Base-by-base conservation (phyloP, 192 early-diverging fungal species). In the Mortierella antarctica region DNA sequence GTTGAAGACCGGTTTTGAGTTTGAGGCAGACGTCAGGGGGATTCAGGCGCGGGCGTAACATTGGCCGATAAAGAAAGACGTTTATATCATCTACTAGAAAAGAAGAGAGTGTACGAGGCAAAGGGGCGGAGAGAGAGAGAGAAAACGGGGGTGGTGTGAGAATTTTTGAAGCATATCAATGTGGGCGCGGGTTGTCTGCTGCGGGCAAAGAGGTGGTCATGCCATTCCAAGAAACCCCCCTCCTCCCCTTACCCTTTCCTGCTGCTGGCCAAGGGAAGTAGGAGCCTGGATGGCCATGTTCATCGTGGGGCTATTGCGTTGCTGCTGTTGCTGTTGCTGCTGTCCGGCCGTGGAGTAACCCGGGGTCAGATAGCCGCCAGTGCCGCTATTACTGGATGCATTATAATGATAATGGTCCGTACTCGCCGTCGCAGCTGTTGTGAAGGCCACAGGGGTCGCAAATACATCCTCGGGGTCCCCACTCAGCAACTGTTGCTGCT, bases 401-500 rank as follows among this genome's bases (percentile, higher is more conserved):
- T 39, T 54, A 44, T 66, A 67, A 50, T 74, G 64, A 56, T 74
- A 67, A 15, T 58, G 57, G 17, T 48, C 42, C 15, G 20, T 14
- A 20, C 47, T 39, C 31, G 53, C 48, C 14, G 61, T 40, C 2
- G 56, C 50, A 17, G 50, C 39, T 44, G 48, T 8, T 5, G 54
- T 47, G 23, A 74, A 74, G 12, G 57, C 18, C 5, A 74, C 72
- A 7, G 56, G 7, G 12, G 45, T 74, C 2, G 46, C 50, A 47
- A 74, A 74, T 5, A 74, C 57, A 47, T 74, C 72, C 17, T 74
- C 64, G 8, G 72, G 47, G 5, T 74, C 71, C 2, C 60, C 52
- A 42, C 69, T 57, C 45, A 72, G 41, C 4, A 72, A 44, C 41
- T 77, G 73, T 8, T 66, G 74, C 17, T 56, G 53, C 12, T 69